Conservation (phyloP, 2,329 filamentous ascomycete genomes). For the Incumbomyces delicatus region DNA sequence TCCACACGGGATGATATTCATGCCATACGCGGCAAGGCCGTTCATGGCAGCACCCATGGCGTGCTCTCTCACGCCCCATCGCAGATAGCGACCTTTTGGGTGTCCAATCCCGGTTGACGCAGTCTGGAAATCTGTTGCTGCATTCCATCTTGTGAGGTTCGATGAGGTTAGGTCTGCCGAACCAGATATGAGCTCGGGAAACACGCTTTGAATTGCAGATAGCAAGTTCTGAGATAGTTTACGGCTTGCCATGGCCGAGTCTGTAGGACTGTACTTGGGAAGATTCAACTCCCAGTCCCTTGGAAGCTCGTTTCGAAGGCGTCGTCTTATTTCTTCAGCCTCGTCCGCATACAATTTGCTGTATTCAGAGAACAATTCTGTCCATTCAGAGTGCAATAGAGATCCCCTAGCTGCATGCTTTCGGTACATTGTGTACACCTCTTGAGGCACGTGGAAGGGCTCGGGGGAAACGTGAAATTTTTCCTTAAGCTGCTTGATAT, state of each 20-base stretch:
- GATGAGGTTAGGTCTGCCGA: constrained; percentile 63
- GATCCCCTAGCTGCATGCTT: no score
- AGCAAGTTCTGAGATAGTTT: constrained; percentile 95
- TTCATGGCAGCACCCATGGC: constrained; percentile 44
- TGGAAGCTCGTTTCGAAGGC: constrained; percentile 96
- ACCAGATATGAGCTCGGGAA: constrained; percentile 83
- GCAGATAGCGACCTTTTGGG: constrained; percentile 75
- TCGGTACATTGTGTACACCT: no score
- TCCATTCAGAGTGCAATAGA: no score
- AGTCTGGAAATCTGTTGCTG: constrained; percentile 93
- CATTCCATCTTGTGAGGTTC: constrained; percentile 98
- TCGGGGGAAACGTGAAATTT: no score
- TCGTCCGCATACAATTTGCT: constrained; percentile 68
- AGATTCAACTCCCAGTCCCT: constrained; percentile 62
- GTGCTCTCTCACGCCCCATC: constrained; percentile 44
- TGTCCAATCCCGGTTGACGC: constrained; percentile 75
- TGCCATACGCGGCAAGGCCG: constrained; percentile 88
- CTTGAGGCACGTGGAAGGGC: no score
- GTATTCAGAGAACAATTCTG: no score
- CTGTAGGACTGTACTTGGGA: constrained; percentile 72
- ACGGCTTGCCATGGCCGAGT: constrained; percentile 77
- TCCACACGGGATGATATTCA: constrained; percentile 77
- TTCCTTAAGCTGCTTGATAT: no score
- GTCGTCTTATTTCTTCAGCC: constrained; percentile 83
- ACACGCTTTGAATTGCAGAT: constrained; percentile 66